Percentiles rank a stretch among this genome's conserved stretches.
Conservation (phyloP, 2,329 filamentous ascomycete species). For the Diaporthe humulicola region DNA sequence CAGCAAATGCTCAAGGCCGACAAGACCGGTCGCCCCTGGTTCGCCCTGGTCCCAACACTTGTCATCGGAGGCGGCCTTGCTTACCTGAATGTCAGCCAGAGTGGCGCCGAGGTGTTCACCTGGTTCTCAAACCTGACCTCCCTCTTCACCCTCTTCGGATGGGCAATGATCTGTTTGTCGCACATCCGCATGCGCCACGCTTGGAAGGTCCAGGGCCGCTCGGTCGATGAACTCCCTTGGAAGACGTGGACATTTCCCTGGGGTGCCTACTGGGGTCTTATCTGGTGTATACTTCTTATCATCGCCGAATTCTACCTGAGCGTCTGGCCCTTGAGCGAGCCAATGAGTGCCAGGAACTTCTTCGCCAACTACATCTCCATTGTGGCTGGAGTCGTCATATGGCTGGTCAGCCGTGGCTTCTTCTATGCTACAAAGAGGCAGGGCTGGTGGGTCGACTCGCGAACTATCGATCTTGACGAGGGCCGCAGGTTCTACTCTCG, state of each 20-base stretch:
- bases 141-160: conserved; percentile 58
- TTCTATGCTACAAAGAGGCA: conserved; percentile 54
- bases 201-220: conserved; percentile 55
- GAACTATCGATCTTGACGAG: conserved; percentile 52
- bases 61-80: conserved; percentile 59
- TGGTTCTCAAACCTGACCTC: conserved; percentile 63
- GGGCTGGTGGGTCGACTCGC: conserved; percentile 46
- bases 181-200: conserved; percentile 58
- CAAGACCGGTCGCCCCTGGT: conserved; percentile 52
- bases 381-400: conserved; percentile 56
- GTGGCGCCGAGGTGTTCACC: conserved; percentile 56
- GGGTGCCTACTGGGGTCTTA: conserved; percentile 57
- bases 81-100: conserved; percentile 58
- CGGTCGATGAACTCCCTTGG: conserved; percentile 54
- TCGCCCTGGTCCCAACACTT: conserved; percentile 62
- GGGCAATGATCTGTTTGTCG: conserved; percentile 58
- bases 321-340: conserved; percentile 56
- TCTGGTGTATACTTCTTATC: conserved; percentile 59
- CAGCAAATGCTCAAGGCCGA: conserved; percentile 50
- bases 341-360: conserved; percentile 54
- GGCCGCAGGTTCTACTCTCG: conserved; percentile 41
- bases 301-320: conserved; percentile 62
- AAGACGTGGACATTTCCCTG: conserved; percentile 59
- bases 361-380: conserved; percentile 62
- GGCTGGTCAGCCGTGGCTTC: conserved; percentile 52